phyloP scores from a whole-genome alignment of 192 early-diverging fungal species.

The Entrophospora sp. region DNA sequence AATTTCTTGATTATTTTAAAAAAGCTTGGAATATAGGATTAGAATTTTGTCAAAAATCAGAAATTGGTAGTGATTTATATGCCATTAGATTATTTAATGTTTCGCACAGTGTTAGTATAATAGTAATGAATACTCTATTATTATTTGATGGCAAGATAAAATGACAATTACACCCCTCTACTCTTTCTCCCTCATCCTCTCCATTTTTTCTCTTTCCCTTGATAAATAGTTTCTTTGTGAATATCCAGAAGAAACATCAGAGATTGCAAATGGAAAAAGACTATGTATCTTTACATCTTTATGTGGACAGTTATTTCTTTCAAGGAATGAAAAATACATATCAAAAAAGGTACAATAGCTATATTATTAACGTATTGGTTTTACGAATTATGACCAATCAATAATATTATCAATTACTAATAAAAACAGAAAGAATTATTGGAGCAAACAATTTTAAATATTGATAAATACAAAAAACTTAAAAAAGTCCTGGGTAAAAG shows the following conservation, averaged over 20 bases:
- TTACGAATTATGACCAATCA: too few relatives aligned
- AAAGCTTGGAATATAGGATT: conserved; percentile 24
- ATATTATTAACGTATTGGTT: background rate
- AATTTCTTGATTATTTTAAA: background rate
- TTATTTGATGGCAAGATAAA: too few relatives aligned
- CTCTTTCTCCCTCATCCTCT: too few relatives aligned
- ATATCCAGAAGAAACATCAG: conserved; percentile 15
- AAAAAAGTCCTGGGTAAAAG: background rate
- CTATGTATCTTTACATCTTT: conserved; percentile 19
- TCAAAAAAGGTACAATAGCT: conserved; percentile 3
- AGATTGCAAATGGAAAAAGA: conserved; percentile 11
- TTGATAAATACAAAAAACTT: conserved; percentile 7
- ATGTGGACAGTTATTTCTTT: conserved; percentile 2
- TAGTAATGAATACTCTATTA: too few relatives aligned
- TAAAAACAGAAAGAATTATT: background rate
- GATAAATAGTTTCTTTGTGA: conserved; percentile 12
- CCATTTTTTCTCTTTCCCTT: too few relatives aligned
- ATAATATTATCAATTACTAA: too few relatives aligned
- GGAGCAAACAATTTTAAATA: background rate
- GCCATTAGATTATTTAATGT: conserved; percentile 16
- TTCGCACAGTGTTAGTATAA: conserved; percentile 2
- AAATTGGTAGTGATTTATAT: conserved; percentile 3
- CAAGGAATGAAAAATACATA: background rate
- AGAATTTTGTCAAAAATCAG: conserved; percentile 10
- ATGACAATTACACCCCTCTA: too few relatives aligned